Evolutionary conservation across 768 basidiomycete species (phyloP).

Genomic region (Kwoniella sp.): DNA sequence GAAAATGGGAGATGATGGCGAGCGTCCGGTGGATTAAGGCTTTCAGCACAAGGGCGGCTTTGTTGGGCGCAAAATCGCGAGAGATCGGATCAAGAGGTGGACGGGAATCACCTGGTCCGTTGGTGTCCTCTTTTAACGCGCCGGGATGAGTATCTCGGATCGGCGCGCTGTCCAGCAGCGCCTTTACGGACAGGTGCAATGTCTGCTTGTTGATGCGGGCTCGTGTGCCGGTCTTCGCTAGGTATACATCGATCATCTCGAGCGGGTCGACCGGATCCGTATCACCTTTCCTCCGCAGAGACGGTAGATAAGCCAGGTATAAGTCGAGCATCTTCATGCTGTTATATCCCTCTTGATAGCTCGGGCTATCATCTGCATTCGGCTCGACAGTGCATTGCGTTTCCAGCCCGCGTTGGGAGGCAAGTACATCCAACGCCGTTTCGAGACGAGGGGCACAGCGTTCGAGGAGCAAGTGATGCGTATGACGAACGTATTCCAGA

Average conservation of each 20-base stretch:
- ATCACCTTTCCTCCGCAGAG: neutral
- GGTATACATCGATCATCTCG: conserved; percentile 3
- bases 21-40: no score
- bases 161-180: neutral
- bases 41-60: no score
- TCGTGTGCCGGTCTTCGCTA: neutral
- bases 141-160: neutral
- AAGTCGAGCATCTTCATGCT: conserved; percentile 2
- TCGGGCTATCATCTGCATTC: no score
- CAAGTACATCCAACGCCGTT: conserved; percentile 2
- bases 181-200: conserved; percentile 1
- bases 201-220: conserved; percentile 3
- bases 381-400: no score
- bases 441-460: neutral
- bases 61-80: no score
- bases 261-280: neutral
- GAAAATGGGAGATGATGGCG: conserved; percentile 10
- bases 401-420: no score
- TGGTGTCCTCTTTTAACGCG: no score
- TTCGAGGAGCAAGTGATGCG: conserved; percentile 8
- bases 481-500: neutral
- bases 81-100: no score
- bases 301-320: conserved; percentile 3
- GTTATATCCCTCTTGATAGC: neutral
- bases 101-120: no score